phyloP scores from a whole-genome alignment of 108 stramenopile genomes.

The Cyclostephanos tholiformis region DNA sequence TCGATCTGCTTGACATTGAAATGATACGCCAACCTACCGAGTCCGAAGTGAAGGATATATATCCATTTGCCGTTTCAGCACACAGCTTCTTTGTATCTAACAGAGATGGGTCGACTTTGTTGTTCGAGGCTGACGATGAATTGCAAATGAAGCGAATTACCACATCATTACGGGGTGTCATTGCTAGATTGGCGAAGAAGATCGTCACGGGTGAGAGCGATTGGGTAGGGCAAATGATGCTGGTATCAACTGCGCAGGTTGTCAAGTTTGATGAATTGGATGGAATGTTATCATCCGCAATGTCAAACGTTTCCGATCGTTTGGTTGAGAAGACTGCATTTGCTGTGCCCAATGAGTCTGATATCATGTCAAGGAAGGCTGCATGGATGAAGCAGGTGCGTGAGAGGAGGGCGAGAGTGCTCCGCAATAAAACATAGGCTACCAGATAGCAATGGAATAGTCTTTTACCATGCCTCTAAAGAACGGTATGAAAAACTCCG shows the following conservation, averaged over 20 bases:
- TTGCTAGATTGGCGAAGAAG: conserved; percentile 3
- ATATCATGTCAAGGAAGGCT: background rate
- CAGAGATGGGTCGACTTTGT: background rate
- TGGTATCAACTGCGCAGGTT: conserved; percentile 1
- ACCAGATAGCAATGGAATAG: too few relatives aligned
- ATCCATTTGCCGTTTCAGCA: conserved; percentile 8
- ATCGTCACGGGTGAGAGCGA: conserved; percentile 2
- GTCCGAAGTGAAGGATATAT: background rate
- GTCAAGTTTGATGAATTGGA: background rate
- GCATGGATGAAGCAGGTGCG: background rate
- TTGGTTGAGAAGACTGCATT: conserved; percentile 11
- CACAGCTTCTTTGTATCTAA: conserved; percentile 3
- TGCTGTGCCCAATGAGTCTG: background rate
- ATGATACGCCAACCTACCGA: background rate
- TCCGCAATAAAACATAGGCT: background rate
- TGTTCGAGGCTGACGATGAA: conserved; percentile 10
- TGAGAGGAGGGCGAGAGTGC: background rate
- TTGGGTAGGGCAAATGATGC: conserved; percentile 3
- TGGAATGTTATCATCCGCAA: background rate
- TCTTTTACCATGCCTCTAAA: background rate
- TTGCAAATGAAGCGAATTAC: conserved; percentile 9
- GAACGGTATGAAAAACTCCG: background rate
- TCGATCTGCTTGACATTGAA: conserved; percentile 5
- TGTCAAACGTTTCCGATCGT: conserved; percentile 5
- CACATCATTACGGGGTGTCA: background rate